Percentiles rank a stretch among this genome's conserved stretches.
phyloP scores from a whole-genome alignment of 208 protist species.

The Wallacemonas sp. region DNA sequence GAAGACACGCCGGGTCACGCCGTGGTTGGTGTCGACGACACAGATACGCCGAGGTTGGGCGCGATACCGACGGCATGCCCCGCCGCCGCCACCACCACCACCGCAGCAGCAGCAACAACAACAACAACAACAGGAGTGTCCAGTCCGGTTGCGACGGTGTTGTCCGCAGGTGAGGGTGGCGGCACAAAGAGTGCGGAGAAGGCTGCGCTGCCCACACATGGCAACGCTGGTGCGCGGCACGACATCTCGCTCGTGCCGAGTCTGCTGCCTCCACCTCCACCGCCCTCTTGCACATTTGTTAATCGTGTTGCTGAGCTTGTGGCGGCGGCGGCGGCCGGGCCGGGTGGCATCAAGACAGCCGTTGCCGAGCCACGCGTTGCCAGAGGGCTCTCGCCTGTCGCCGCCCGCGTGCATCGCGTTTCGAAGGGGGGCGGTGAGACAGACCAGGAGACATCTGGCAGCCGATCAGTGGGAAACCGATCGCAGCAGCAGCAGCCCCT shows the following conservation, averaged over 20 bases:
- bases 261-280: constrained; percentile 3
- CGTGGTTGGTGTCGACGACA: no score
- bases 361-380: neutral
- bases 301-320: neutral
- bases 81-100: no score
- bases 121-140: no score
- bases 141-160: no score
- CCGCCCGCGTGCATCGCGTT: neutral
- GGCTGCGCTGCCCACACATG: no score
- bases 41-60: no score
- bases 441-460: neutral
- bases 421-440: neutral
- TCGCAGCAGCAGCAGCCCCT: constrained; percentile 9
- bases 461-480: neutral
- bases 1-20: no score
- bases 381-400: neutral
- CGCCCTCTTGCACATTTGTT: constrained; percentile 8
- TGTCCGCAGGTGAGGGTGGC: no score
- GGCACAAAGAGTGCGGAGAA: no score
- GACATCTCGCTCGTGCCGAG: neutral
- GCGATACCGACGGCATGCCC: no score
- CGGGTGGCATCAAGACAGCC: neutral
- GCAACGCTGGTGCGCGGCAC: neutral
- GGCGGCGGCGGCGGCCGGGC: neutral
- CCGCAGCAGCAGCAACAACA: no score